These are phyloP conservation scores for Trypanosomatidae sp. DNA, from an alignment of 208 protist species.

Conservation along the genomic window DNA sequence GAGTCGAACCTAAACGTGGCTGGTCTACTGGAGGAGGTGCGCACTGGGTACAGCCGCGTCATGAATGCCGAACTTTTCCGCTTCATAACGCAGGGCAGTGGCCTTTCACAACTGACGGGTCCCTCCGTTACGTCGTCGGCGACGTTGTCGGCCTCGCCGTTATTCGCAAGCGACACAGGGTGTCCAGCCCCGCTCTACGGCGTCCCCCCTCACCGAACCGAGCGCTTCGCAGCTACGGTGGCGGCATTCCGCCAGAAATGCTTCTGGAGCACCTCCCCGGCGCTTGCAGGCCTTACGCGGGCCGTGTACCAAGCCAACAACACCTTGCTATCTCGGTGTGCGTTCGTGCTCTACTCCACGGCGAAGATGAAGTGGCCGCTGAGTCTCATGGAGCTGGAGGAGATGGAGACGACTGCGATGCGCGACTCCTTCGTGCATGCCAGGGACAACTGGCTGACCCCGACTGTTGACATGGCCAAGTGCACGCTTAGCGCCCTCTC, in stretches of 20 bases:
- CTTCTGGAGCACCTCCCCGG: constrained; percentile 45
- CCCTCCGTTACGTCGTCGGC: constrained; percentile 3
- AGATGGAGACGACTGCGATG: constrained; percentile 70
- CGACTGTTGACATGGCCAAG: constrained; percentile 56
- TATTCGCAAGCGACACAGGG: constrained; percentile 23
- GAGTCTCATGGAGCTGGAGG: constrained; percentile 85
- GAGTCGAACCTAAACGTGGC: constrained; percentile 75
- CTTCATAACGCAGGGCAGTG: constrained; percentile 51
- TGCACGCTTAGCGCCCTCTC: constrained; percentile 27
- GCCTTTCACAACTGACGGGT: constrained; percentile 47
- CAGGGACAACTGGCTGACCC: constrained; percentile 77
- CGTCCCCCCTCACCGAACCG: constrained; percentile 33
- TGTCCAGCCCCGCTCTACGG: constrained; percentile 44
- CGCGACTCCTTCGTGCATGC: constrained; percentile 72
- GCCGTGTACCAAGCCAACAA: constrained; percentile 77
- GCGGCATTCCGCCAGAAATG: constrained; percentile 56
- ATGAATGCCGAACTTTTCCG: constrained; percentile 90
- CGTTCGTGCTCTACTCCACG: constrained; percentile 69
- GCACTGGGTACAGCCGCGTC: constrained; percentile 82
- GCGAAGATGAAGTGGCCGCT: constrained; percentile 63
- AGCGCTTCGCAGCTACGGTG: constrained; percentile 49
- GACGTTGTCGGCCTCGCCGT: constrained; percentile 13
- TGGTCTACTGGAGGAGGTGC: constrained; percentile 74
- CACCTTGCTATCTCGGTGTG: constrained; percentile 52
- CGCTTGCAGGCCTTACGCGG: constrained; percentile 57